Conservation (phyloP, 495 filamentous ascomycete genomes). For the Polyplosphaeria fusca region DNA sequence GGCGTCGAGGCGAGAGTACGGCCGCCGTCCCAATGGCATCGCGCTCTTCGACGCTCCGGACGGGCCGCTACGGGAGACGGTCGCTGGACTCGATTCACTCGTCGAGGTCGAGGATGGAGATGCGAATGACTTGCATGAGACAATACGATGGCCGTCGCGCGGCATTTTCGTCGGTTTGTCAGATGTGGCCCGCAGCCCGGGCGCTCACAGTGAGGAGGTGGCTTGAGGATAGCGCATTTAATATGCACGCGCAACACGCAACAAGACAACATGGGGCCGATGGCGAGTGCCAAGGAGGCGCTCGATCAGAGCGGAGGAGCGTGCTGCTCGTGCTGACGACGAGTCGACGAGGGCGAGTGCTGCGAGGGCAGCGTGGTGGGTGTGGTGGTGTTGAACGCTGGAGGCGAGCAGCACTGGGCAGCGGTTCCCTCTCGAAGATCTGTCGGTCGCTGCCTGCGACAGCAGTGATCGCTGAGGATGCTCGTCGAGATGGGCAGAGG, state of each 20-base stretch:
- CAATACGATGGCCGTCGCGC: conserved; percentile 14
- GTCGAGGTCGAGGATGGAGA: background rate
- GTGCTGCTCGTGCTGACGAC: too few species aligned
- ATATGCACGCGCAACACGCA: conserved; percentile 12
- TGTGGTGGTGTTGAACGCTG: too few species aligned
- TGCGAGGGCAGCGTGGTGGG: too few species aligned
- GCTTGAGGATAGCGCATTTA: conserved; percentile 20
- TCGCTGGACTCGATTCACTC: background rate
- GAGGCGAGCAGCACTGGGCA: conserved; percentile 7
- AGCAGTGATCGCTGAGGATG: conserved; percentile 13
- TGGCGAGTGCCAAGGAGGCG: background rate
- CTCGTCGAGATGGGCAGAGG: background rate
- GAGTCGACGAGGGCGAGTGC: too few species aligned
- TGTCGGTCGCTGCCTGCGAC: conserved; percentile 2
- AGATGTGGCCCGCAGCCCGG: background rate
- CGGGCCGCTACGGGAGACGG: background rate
- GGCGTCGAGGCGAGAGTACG: too few species aligned
- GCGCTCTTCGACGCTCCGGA: background rate
- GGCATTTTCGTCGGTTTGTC: background rate
- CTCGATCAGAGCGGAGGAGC: background rate
- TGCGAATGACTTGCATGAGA: conserved; percentile 26
- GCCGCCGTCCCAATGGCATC: background rate
- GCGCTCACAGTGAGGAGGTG: conserved; percentile 22
- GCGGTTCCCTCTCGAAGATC: conserved; percentile 2
- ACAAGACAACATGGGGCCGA: conserved; percentile 12